Conservation (phyloP, 495 filamentous ascomycete genomes). For the Bathelium albidoporum region DNA sequence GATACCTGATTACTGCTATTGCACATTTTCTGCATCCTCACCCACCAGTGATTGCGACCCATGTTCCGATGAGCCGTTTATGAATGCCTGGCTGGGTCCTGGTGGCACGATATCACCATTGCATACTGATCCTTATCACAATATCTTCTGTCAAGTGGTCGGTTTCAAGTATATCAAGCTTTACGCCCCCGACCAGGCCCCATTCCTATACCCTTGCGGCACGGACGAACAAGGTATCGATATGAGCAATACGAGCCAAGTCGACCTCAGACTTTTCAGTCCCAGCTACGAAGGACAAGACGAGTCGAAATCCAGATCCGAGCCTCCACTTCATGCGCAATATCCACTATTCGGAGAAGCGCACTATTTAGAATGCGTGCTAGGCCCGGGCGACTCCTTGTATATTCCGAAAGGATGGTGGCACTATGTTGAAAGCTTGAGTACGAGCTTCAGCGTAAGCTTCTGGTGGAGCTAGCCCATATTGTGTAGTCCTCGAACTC, state of each 20-base stretch:
- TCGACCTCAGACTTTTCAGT: slow-evolving; percentile 45
- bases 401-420: slow-evolving; percentile 97
- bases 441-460: slow-evolving; percentile 85
- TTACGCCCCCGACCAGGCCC: slow-evolving; percentile 57
- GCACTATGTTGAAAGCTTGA: slow-evolving; percentile 89
- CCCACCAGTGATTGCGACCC: slow-evolving; percentile 17
- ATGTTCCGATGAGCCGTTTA: slow-evolving; percentile 17
- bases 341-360: slow-evolving; percentile 51
- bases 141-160: slow-evolving; percentile 82
- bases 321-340: slow-evolving; percentile 26
- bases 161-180: slow-evolving; percentile 84
- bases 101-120: slow-evolving; percentile 79
- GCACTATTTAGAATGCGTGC: slow-evolving; percentile 65
- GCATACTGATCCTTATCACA: slow-evolving; percentile 91
- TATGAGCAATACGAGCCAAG: slow-evolving; percentile 80
- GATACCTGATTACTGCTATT: slow-evolving; percentile 77
- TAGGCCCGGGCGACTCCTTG: slow-evolving; percentile 71
- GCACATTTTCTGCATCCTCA: slow-evolving; percentile 24
- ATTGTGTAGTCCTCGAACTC: too few relatives aligned
- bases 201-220: slow-evolving; percentile 54
- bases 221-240: slow-evolving; percentile 63
- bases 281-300: background rate
- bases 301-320: background rate
- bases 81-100: slow-evolving; percentile 90
- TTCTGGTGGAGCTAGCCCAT: slow-evolving; percentile 79